Evolutionary conservation across 2,329 filamentous ascomycete genomes (phyloP), one percentile per base, ranked within the genome.

Genomic region (Cladosporium phlei): DNA sequence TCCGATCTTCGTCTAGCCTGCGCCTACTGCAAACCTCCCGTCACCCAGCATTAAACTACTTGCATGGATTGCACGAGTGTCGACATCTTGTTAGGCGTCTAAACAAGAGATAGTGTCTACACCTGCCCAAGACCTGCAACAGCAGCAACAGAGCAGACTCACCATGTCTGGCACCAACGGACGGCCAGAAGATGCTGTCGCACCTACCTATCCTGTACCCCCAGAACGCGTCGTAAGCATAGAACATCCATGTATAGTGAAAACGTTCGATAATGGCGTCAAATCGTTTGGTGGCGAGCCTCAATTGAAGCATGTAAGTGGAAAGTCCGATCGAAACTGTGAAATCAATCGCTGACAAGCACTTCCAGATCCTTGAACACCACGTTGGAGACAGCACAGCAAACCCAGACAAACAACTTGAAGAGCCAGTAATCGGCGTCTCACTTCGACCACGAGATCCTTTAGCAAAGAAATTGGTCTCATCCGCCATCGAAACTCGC

Each of bases 381-480:
- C 53, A 53, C 19, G 55, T 62, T 10, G 60, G 59, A 45, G 61
- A 60, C 42, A 55, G 55, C 53, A 22, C 38, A 19, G 35, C 47
- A 20, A 62, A 61, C 30, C 49, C 57, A 25, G 25, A 48, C 16
- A 62, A 67, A 4, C 57, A 64, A 9, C 69, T 72, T 48, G 59
- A 69, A 28, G 72, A 76, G 47, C 71, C 71, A 30, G 69, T 73
- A 42, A 69, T 79, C 19, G 84, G 84, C 2, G 69, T 95, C n/a
- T 86, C 85, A 57, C 73, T 97, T 45, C 82, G 87, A 17, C 86
- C 86, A 19, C 79, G 88, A 53, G 88, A 94, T 64, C 83, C 85
- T 2, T 81, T 88, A 59, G 82, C 86, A 58, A 84, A 85, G 56
- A 86, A 87, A 7, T 73, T 95, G 51, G 73, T 85, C 55, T 95